These are phyloP conservation scores for Dictyostelium intermedium DNA, from an alignment of 78 protist genomes.

Conservation along the genomic window DNA sequence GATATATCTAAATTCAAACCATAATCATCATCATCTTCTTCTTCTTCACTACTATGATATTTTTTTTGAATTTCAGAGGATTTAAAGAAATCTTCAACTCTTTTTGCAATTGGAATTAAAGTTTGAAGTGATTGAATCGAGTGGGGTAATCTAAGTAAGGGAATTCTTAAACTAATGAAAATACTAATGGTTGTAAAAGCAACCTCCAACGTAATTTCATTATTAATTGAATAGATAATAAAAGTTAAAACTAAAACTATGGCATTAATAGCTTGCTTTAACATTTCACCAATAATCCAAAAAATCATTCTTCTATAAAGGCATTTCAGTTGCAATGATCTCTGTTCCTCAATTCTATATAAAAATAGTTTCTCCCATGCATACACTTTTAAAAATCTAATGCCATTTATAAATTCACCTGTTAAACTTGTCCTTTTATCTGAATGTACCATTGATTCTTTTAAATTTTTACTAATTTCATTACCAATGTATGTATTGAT, in stretches of 20 bases:
- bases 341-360: background rate
- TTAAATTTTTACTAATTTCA: background rate
- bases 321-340: background rate
- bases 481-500: background rate
- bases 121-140: background rate
- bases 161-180: conserved; percentile 34
- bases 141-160: conserved; percentile 21
- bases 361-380: conserved; percentile 56
- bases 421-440: conserved; percentile 19
- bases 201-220: background rate
- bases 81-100: conserved; percentile 14
- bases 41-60: background rate
- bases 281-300: background rate
- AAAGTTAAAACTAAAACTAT: conserved; percentile 35
- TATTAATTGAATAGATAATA: background rate
- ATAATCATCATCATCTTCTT: too few relatives aligned
- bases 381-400: conserved; percentile 39
- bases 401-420: conserved; percentile 30
- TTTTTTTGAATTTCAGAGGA: background rate
- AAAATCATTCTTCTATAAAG: background rate
- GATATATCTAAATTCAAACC: background rate
- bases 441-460: background rate
- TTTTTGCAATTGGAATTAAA: background rate
- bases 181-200: conserved; percentile 47
- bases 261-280: conserved; percentile 13